Evolutionary conservation across 192 early-diverging fungal genomes (phyloP).

Genomic region (Pilobolus umbonatus): DNA sequence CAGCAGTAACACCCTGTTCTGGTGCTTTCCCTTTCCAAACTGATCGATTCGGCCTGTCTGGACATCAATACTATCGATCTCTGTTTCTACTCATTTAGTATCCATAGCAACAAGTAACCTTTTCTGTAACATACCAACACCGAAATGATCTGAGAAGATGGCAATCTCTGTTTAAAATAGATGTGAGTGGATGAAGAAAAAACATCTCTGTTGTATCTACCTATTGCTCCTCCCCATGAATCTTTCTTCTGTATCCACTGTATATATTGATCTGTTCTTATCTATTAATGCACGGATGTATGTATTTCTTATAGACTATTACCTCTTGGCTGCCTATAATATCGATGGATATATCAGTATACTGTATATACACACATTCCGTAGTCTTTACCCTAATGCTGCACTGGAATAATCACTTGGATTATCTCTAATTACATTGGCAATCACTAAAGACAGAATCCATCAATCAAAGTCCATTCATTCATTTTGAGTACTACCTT

Average conservation of each 20-base stretch:
- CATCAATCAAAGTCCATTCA: background rate
- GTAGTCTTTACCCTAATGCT: conserved; percentile 59
- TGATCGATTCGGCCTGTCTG: conserved; percentile 60
- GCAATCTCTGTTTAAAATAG: conserved; percentile 50
- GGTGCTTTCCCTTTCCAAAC: conserved; percentile 64
- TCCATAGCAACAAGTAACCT: background rate
- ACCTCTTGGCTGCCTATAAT: conserved; percentile 18
- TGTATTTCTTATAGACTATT: background rate
- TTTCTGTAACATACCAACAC: conserved; percentile 37
- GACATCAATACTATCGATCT: conserved; percentile 77
- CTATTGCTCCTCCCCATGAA: conserved; percentile 84
- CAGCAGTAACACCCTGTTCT: conserved; percentile 39
- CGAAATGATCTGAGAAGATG: conserved; percentile 66
- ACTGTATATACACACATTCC: too few relatives aligned
- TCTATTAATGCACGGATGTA: background rate
- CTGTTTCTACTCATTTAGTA: conserved; percentile 28
- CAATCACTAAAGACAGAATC: conserved; percentile 30
- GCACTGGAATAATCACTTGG: conserved; percentile 55
- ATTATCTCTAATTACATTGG: conserved; percentile 46
- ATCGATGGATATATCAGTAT: too few relatives aligned
- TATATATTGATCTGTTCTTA: conserved; percentile 46
- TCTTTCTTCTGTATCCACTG: conserved; percentile 60
- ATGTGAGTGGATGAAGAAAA: background rate
- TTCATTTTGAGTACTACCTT: conserved; percentile 12
- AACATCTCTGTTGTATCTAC: conserved; percentile 19